phyloP scores from a whole-genome alignment of 108 stramenopile genomes.

The Conticribra guillardii region DNA sequence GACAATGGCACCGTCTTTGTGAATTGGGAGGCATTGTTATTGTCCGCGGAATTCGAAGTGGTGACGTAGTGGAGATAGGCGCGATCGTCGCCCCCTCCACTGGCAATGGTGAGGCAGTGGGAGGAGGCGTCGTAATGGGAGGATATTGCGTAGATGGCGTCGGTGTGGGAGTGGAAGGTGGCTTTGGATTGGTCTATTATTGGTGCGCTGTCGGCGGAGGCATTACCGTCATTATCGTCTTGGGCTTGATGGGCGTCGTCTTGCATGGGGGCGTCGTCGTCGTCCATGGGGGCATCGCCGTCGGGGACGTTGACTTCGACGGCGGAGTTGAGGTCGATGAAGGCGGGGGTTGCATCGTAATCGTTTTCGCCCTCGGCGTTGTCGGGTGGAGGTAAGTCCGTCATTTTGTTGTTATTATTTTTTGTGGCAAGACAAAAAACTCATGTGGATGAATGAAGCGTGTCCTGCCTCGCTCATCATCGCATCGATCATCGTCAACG shows the following conservation, averaged over 20 bases:
- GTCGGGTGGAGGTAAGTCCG: not conserved
- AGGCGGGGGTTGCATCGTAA: slow-evolving; percentile 59
- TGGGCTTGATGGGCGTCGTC: slow-evolving; percentile 14
- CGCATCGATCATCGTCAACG: too few relatives aligned
- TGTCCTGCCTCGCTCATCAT: too few relatives aligned
- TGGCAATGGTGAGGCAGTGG: slow-evolving; percentile 58
- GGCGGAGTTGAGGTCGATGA: slow-evolving; percentile 73
- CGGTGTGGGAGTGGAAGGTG: slow-evolving; percentile 62
- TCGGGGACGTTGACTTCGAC: slow-evolving; percentile 79
- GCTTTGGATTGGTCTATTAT: slow-evolving; percentile 53
- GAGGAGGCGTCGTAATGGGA: slow-evolving; percentile 60
- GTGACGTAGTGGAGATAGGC: slow-evolving; percentile 77
- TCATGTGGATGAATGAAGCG: too few relatives aligned
- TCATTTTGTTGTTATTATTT: too few relatives aligned
- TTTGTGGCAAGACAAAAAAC: not conserved
- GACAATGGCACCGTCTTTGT: slow-evolving; percentile 35
- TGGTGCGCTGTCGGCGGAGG: not conserved
- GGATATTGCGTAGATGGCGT: slow-evolving; percentile 72
- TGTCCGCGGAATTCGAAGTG: slow-evolving; percentile 2
- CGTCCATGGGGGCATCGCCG: slow-evolving; percentile 48
- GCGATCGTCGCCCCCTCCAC: slow-evolving; percentile 94
- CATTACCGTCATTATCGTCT: slow-evolving; percentile 24
- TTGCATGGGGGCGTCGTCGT: slow-evolving; percentile 28
- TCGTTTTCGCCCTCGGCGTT: slow-evolving; percentile 31
- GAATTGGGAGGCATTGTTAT: slow-evolving; percentile 1